These are phyloP conservation scores for Coniochaeta sp. DNA, from an alignment of 2,329 filamentous ascomycete genomes.

Conservation along the genomic window DNA sequence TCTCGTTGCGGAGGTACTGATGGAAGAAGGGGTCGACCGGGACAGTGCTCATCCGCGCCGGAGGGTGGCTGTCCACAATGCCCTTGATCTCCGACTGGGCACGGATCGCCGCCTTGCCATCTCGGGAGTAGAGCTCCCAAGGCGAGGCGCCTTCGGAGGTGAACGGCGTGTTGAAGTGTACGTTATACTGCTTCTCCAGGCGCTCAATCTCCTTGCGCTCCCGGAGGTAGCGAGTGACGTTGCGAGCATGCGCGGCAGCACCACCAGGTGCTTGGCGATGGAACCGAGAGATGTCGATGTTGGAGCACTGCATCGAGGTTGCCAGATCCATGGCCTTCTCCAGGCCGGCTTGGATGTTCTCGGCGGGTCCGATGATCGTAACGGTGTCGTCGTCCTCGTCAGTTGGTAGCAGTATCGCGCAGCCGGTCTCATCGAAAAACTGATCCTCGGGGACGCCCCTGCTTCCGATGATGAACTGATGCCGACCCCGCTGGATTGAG, in stretches of 20 bases:
- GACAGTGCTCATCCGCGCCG: slow-evolving; percentile 60
- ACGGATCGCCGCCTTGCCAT: slow-evolving; percentile 74
- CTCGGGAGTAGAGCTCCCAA: slow-evolving; percentile 84
- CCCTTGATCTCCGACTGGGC: slow-evolving; percentile 69
- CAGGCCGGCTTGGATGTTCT: slow-evolving; percentile 65
- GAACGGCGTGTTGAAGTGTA: slow-evolving; percentile 79
- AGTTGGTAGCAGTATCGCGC: slow-evolving; percentile 73
- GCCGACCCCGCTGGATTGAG: slow-evolving; percentile 75
- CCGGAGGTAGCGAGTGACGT: slow-evolving; percentile 81
- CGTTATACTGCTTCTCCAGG: slow-evolving; percentile 71
- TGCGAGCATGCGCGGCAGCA: slow-evolving; percentile 70
- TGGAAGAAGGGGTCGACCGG: slow-evolving; percentile 75
- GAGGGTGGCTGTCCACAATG: slow-evolving; percentile 67
- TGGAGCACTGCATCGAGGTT: slow-evolving; percentile 76
- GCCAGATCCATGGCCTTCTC: slow-evolving; percentile 85
- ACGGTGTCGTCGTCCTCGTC: slow-evolving; percentile 76
- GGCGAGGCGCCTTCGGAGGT: slow-evolving; percentile 62
- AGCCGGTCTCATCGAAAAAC: slow-evolving; percentile 87
- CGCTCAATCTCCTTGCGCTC: slow-evolving; percentile 75
- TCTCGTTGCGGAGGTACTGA: slow-evolving; percentile 58
- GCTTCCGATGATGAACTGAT: slow-evolving; percentile 91
- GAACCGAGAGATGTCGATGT: slow-evolving; percentile 74
- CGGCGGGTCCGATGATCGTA: slow-evolving; percentile 73
- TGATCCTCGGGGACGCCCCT: slow-evolving; percentile 72
- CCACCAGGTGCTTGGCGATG: slow-evolving; percentile 68